phyloP scores from a whole-genome alignment of 208 protist genomes.

The Wallacemonas rigidus region DNA sequence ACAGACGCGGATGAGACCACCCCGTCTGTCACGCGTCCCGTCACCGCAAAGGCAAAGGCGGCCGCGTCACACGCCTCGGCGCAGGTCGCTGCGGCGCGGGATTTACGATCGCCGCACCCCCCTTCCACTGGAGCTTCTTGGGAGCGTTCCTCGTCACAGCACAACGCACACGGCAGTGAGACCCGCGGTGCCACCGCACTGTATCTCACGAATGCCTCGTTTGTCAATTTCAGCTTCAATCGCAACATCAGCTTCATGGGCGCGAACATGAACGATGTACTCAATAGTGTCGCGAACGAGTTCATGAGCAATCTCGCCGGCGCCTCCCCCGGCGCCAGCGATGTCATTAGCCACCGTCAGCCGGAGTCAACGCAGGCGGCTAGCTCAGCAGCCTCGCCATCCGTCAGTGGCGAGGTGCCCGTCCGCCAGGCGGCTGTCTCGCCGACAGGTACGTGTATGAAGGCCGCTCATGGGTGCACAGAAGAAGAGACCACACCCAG shows the following conservation, averaged over 20 bases:
- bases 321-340: not conserved
- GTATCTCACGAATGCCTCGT: conserved; percentile 30
- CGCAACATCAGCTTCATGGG: conserved; percentile 62
- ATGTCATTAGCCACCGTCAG: not conserved
- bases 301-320: conserved; percentile 39
- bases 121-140: not conserved
- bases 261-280: conserved; percentile 45
- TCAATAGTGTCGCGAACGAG: conserved; percentile 63
- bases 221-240: conserved; percentile 52
- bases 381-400: not conserved
- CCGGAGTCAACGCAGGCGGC: not conserved
- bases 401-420: not conserved
- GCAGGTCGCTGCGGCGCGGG: not conserved
- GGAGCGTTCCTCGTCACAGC: conserved; percentile 11
- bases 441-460: not conserved
- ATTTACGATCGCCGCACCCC: not conserved
- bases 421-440: not conserved
- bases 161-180: conserved; percentile 5
- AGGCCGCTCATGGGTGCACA: too few relatives aligned
- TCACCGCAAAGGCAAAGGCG: not conserved
- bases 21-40: too few relatives aligned
- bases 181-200: conserved; percentile 19
- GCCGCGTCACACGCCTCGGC: not conserved
- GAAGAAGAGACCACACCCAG: too few relatives aligned
- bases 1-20: not conserved